Conservation (phyloP, 2,329 filamentous ascomycete species). For the Coleophoma cylindrospora region DNA sequence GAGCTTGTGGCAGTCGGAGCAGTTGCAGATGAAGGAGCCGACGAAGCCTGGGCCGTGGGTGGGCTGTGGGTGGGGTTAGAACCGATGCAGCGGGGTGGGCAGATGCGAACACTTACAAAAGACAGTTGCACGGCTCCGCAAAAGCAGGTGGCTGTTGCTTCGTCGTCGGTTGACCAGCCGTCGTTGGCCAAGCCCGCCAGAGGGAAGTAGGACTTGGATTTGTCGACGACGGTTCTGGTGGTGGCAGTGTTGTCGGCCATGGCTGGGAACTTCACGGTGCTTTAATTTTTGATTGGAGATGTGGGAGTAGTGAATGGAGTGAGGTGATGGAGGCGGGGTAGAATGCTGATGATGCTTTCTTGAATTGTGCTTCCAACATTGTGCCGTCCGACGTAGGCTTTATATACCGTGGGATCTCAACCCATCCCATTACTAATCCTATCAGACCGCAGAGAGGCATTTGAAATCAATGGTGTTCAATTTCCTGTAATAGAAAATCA, state of each 20-base stretch:
- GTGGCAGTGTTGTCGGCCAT: not conserved
- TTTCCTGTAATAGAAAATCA: too few relatives aligned
- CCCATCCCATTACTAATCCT: too few relatives aligned
- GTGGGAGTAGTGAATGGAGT: too few relatives aligned
- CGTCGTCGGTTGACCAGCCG: conserved; percentile 38
- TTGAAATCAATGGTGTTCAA: too few relatives aligned
- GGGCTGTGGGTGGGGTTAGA: conserved; percentile 28
- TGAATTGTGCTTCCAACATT: too few relatives aligned
- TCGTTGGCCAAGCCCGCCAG: conserved; percentile 31
- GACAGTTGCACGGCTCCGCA: conserved; percentile 50
- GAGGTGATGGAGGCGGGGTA: too few relatives aligned
- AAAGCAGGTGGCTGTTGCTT: conserved; percentile 53
- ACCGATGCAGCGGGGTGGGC: not conserved
- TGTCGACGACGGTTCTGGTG: conserved; percentile 8
- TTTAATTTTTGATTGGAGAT: too few relatives aligned
- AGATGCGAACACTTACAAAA: conserved; percentile 35
- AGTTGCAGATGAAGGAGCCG: conserved; percentile 53
- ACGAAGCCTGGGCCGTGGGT: conserved; percentile 38
- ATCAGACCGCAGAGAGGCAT: too few relatives aligned
- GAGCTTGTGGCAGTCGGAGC: conserved; percentile 56
- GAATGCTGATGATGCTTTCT: too few relatives aligned
- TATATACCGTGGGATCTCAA: too few relatives aligned
- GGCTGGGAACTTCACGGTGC: too few relatives aligned
- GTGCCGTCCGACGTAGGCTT: too few relatives aligned
- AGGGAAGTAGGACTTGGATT: conserved; percentile 31